A percentile compares a stretch with the other conserved stretches of the same genome.
Conservation (phyloP, 1,139 yeast genomes). For the Yamadazyma dushanensis region DNA sequence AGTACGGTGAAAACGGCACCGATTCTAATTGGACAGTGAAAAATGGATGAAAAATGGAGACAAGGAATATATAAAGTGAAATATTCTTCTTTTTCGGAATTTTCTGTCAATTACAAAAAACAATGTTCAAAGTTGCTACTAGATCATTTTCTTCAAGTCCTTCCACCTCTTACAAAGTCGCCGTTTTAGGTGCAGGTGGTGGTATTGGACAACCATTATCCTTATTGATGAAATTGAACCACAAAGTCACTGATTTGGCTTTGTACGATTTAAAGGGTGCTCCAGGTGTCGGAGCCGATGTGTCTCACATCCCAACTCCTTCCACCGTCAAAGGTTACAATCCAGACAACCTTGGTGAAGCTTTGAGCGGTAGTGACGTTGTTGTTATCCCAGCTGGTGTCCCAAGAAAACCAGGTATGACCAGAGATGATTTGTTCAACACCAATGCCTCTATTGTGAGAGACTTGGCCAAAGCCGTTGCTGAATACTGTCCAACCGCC, state of each 20-base stretch:
- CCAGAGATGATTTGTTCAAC: constrained; percentile 92
- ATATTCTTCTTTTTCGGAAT: neutral
- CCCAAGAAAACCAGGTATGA: constrained; percentile 98
- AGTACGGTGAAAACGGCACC: constrained; percentile 2
- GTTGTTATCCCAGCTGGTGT: constrained; percentile 95
- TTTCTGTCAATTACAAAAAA: constrained; percentile 1
- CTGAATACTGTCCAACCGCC: constrained; percentile 72
- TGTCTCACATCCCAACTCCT: constrained; percentile 85
- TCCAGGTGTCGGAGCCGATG: constrained; percentile 92
- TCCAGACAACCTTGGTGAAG: constrained; percentile 60
- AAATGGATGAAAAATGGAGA: constrained; percentile 2
- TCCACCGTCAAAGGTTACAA: constrained; percentile 68
- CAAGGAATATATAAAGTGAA: constrained; percentile 13
- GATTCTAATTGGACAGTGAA: constrained; percentile 1
- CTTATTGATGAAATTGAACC: constrained; percentile 70
- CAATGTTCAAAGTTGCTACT: constrained; percentile 52
- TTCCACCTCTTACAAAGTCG: constrained; percentile 66
- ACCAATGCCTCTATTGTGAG: constrained; percentile 90
- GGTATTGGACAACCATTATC: constrained; percentile 96
- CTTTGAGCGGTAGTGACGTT: constrained; percentile 70
- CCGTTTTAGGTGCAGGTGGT: constrained; percentile 81
- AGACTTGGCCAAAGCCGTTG: constrained; percentile 79
- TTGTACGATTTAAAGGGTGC: constrained; percentile 88
- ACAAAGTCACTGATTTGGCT: constrained; percentile 61
- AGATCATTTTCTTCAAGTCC: constrained; percentile 69